Evolutionary conservation across 805 yeast species (phyloP).

Genomic region (Barnettozyma californica): DNA sequence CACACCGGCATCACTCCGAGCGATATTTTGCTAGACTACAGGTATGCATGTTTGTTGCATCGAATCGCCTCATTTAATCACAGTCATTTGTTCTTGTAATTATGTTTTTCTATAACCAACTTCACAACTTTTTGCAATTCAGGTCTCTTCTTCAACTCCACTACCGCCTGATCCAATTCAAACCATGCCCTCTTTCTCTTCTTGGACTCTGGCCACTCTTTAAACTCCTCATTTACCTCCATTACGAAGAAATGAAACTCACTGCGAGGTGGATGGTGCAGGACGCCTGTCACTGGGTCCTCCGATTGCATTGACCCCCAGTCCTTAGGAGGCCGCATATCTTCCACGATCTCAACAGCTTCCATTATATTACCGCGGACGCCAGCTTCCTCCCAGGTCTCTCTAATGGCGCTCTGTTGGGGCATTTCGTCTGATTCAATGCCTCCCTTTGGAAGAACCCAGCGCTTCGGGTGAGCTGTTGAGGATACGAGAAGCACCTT

Average conservation of each 20-base stretch:
- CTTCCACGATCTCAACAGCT: slow-evolving; percentile 63
- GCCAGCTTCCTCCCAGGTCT: slow-evolving; percentile 98
- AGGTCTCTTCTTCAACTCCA: slow-evolving; percentile 55
- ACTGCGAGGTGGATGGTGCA: slow-evolving; percentile 57
- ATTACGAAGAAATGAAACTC: slow-evolving; percentile 87
- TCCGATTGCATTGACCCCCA: slow-evolving; percentile 31
- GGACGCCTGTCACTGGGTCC: slow-evolving; percentile 22
- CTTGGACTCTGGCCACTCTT: slow-evolving; percentile 70
- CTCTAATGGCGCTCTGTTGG: slow-evolving; percentile 58
- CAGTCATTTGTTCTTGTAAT: not conserved
- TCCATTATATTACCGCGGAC: slow-evolving; percentile 57
- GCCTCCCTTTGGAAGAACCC: slow-evolving; percentile 97
- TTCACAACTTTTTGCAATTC: slow-evolving; percentile 40
- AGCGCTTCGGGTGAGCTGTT: slow-evolving; percentile 56
- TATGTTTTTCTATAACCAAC: not conserved
- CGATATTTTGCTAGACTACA: not conserved
- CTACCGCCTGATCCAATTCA: slow-evolving; percentile 58
- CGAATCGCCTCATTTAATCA: not conserved
- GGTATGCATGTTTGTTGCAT: not conserved
- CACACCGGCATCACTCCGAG: no score
- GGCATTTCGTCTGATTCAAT: slow-evolving; percentile 73
- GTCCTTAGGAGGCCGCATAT: slow-evolving; percentile 45
- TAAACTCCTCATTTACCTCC: slow-evolving; percentile 48
- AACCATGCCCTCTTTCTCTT: slow-evolving; percentile 73
- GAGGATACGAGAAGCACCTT: slow-evolving; percentile 79